Evolutionary conservation across 2,329 filamentous ascomycete genomes (phyloP).

Genomic region (Xylariaceae sp.): DNA sequence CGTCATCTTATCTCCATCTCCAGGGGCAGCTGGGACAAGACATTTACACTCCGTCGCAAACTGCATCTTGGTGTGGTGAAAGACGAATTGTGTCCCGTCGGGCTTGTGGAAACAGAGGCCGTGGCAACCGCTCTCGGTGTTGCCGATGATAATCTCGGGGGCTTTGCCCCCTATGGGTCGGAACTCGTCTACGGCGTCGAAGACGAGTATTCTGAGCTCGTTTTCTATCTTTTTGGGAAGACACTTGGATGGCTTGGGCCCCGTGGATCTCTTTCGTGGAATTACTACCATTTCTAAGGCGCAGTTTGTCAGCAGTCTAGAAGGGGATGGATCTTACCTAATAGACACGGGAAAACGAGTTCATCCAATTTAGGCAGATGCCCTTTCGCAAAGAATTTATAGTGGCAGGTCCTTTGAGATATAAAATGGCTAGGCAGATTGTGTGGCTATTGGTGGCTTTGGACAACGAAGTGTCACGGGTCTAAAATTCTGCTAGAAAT

Average conservation of each 20-base stretch:
- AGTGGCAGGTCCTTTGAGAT: not conserved
- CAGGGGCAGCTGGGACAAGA: not conserved
- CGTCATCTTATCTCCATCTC: not conserved
- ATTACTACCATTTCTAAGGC: not conserved
- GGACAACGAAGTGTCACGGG: too few relatives aligned
- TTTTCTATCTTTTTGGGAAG: slow-evolving; percentile 1
- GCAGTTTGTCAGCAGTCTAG: not conserved
- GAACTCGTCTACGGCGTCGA: not conserved
- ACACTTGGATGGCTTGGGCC: not conserved
- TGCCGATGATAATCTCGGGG: slow-evolving; percentile 3
- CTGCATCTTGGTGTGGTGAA: slow-evolving; percentile 13
- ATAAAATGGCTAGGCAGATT: not conserved
- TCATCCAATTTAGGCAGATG: too few relatives aligned
- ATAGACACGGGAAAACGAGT: not conserved
- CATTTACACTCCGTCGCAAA: not conserved
- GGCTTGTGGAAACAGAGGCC: not conserved
- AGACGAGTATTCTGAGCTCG: not conserved
- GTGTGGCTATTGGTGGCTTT: too few relatives aligned
- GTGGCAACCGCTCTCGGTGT: slow-evolving; percentile 1
- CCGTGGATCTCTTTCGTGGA: not conserved
- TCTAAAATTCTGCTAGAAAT: too few relatives aligned
- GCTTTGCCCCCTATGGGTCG: not conserved
- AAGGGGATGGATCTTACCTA: not conserved
- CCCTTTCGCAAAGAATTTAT: not conserved
- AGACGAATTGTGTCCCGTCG: not conserved